Percentiles rank a stretch among this genome's conserved stretches.
Evolutionary conservation across 2,329 filamentous ascomycete genomes (phyloP).

Genomic region (Madurella mycetomatis): DNA sequence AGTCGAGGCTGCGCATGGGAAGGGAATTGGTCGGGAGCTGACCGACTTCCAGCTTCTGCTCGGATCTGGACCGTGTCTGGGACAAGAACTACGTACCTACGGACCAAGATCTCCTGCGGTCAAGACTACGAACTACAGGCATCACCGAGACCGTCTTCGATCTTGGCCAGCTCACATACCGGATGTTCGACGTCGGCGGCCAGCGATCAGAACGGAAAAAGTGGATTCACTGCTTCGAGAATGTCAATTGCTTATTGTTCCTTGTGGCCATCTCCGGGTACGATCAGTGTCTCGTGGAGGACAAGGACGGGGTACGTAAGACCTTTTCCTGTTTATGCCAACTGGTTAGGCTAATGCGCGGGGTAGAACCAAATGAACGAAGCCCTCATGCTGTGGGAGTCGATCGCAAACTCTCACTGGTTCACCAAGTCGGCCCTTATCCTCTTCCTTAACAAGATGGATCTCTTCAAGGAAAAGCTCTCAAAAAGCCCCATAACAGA

Average conservation of each 20-base stretch:
- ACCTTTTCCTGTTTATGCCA: not conserved
- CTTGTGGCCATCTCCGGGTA: constrained; percentile 94
- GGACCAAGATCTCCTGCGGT: constrained; percentile 91
- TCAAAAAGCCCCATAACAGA: constrained; percentile 64
- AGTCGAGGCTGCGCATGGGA: constrained; percentile 7
- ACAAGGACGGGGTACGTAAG: constrained; percentile 80
- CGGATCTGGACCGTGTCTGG: constrained; percentile 72
- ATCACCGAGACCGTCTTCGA: constrained; percentile 96
- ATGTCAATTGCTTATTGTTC: constrained; percentile 87
- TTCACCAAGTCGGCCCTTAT: constrained; percentile 78
- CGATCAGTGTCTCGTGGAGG: constrained; percentile 92
- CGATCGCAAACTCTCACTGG: constrained; percentile 81
- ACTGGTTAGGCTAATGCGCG: constrained; percentile 18
- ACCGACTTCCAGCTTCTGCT: constrained; percentile 65
- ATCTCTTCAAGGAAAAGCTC: constrained; percentile 76
- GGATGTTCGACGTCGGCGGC: constrained; percentile 94
- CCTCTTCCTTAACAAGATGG: constrained; percentile 84
- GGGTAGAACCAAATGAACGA: constrained; percentile 84
- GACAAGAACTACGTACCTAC: constrained; percentile 76
- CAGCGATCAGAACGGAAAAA: constrained; percentile 93
- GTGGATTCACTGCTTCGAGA: constrained; percentile 96
- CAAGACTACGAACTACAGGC: constrained; percentile 84
- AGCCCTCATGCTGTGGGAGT: constrained; percentile 81
- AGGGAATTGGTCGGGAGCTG: not conserved
- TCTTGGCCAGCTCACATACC: constrained; percentile 84